Conservation (phyloP, 495 filamentous ascomycete species). For the Podospora comata region DNA sequence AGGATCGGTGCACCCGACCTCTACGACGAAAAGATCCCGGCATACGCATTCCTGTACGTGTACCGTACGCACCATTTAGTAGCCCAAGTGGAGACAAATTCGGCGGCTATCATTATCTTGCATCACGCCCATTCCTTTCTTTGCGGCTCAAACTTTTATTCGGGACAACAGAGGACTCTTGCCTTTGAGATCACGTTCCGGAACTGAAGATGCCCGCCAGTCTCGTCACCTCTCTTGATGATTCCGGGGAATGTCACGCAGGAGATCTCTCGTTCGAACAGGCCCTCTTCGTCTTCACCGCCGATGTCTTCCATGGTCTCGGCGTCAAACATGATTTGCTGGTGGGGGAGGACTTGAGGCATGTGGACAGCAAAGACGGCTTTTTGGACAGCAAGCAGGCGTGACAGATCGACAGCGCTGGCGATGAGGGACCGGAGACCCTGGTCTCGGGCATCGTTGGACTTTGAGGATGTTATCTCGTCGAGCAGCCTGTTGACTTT, state of each 20-base stretch:
- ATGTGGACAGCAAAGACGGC: conserved; percentile 51
- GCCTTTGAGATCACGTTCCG: conserved; percentile 55
- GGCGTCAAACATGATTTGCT: conserved; percentile 47
- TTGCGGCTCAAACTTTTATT: conserved; percentile 28
- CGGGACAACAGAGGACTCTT: conserved; percentile 51
- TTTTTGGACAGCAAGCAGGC: conserved; percentile 51
- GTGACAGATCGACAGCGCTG: conserved; percentile 49
- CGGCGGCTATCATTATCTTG: not conserved
- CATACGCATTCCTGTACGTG: not conserved
- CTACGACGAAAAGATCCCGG: not conserved
- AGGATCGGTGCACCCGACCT: not conserved
- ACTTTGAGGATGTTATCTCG: conserved; percentile 39
- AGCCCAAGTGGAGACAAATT: not conserved
- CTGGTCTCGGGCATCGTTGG: conserved; percentile 45
- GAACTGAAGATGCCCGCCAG: conserved; percentile 50
- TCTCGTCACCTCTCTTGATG: conserved; percentile 55
- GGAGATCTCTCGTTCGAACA: conserved; percentile 44
- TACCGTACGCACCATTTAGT: not conserved
- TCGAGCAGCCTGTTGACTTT: conserved; percentile 41
- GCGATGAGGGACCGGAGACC: conserved; percentile 44
- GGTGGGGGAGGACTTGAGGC: conserved; percentile 48
- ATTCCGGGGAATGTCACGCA: conserved; percentile 54
- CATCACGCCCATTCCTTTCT: not conserved
- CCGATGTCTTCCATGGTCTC: conserved; percentile 57
- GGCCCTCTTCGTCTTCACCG: conserved; percentile 51